Evolutionary conservation across 352 stramenopile genomes (phyloP).

Genomic region (Aphanomyces stellatus): DNA sequence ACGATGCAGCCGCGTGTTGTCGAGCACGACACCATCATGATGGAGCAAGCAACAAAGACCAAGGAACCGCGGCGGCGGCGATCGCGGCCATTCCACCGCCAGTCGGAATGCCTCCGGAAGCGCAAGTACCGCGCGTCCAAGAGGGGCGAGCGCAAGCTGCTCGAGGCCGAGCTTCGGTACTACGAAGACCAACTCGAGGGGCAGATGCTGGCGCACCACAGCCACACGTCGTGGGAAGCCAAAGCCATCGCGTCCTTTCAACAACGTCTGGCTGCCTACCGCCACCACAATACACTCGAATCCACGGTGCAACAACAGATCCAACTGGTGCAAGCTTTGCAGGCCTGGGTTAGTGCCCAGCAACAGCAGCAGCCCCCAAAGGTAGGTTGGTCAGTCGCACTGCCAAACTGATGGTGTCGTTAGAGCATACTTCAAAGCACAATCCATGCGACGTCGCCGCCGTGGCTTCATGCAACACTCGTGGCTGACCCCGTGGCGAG

Average conservation of each 20-base stretch:
- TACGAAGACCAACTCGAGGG: background rate
- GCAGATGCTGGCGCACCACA: background rate
- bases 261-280: background rate
- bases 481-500: background rate
- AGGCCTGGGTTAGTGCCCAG: background rate
- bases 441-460: too few relatives aligned
- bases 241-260: background rate
- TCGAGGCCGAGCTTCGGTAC: background rate
- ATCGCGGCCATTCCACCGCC: too few relatives aligned
- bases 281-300: background rate
- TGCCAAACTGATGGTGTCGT: too few relatives aligned
- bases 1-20: too few relatives aligned
- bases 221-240: background rate
- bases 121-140: background rate
- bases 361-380: background rate
- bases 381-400: background rate
- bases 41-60: too few relatives aligned
- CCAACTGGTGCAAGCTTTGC: background rate
- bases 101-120: background rate
- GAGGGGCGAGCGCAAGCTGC: background rate
- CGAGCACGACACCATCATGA: too few relatives aligned
- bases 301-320: background rate
- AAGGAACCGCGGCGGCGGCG: too few relatives aligned
- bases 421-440: too few relatives aligned
- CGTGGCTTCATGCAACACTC: background rate